Base-by-base conservation (phyloP, 257 asterid genomes). In the Schizonepeta tenuifolia region DNA sequence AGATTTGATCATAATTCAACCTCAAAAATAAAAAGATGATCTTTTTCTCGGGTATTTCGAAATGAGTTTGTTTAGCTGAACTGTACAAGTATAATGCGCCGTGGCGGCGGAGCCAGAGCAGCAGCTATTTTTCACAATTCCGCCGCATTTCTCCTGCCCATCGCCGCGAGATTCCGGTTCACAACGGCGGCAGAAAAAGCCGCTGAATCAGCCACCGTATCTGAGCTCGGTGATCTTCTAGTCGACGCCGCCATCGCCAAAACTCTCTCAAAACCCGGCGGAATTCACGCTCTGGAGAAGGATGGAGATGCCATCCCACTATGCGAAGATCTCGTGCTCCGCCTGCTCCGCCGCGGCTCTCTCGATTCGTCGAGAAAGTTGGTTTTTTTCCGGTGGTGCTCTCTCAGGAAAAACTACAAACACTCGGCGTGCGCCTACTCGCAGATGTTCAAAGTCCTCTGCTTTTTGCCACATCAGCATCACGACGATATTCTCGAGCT, bases 311-410 rank as follows among this genome's bases (percentile, higher is more conserved):
- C 87, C 4, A 78, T 85, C 59, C 76, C 83, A 54, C 64, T 94
- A 57, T 82, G 92, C 2, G 88, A 89, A 70, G 88, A 81, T 62
- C 79, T 87, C 35, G 93, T 94, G 44, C 88, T 88, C 35, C 90
- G 80, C 47, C 69, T 92, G 35, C 89, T 94, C 63, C 82, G 81
- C 28, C 89, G 93, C 8, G 83, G 82, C 24, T 86, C 91, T 28
- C 82, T 94, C 21, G 88, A 82, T 22, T 82, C 84, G 2, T 64
- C 86, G 22, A 88, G 41, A 62, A 91, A 86, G 69, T 69, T 94
- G 69, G 89, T 81, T 6, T 94, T 94, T 77, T 93, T 93, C 83
- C 75, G 62, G 20, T 91, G 97, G 96, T 88, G 94, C 75, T 86
- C 93, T 14, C 71, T 79, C 20, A 85, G 84, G 81, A 90, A 77